phyloP scores from a whole-genome alignment of 2,329 filamentous ascomycete species.

The Penicillium hordei region DNA sequence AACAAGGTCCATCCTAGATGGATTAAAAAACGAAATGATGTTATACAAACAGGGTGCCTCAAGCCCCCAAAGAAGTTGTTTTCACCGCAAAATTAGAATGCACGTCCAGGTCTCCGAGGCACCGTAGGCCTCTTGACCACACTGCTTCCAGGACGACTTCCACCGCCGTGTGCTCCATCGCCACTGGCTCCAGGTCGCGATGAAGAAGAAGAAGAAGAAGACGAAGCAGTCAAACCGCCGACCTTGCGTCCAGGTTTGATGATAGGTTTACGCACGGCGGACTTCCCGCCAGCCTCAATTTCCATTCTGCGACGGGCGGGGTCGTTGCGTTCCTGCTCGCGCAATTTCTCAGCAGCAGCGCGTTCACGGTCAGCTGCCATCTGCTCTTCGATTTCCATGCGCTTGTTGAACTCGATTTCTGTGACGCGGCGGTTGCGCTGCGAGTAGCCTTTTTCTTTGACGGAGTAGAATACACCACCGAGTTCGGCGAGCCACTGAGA shows the following conservation, averaged over 20 bases:
- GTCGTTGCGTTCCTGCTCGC: conserved; percentile 40
- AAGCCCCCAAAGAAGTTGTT: neutral
- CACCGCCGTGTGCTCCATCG: conserved; percentile 1
- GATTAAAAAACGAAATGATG: conserved; percentile 1
- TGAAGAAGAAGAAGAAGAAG: conserved; percentile 29
- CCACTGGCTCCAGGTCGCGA: conserved; percentile 22
- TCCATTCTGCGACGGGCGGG: conserved; percentile 37
- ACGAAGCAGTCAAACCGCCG: conserved; percentile 33
- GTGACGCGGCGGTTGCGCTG: conserved; percentile 80
- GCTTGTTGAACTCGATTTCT: conserved; percentile 87
- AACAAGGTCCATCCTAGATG: neutral
- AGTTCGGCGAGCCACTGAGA: conserved; percentile 83
- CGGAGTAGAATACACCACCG: conserved; percentile 93
- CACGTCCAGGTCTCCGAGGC: conserved; percentile 37
- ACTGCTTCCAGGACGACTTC: conserved; percentile 30
- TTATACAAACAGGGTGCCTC: conserved; percentile 1
- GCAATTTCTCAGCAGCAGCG: conserved; percentile 42
- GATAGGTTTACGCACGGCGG: conserved; percentile 38
- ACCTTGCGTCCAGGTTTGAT: conserved; percentile 29
- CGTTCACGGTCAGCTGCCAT: conserved; percentile 82
- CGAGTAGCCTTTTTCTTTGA: conserved; percentile 97
- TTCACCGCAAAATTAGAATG: conserved; percentile 25
- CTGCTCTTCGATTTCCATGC: conserved; percentile 88
- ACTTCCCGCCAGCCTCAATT: conserved; percentile 35
- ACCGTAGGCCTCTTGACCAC: conserved; percentile 42